Conservation (phyloP, 1,284 basidiomycete genomes). For the Thelephora terrestris region DNA sequence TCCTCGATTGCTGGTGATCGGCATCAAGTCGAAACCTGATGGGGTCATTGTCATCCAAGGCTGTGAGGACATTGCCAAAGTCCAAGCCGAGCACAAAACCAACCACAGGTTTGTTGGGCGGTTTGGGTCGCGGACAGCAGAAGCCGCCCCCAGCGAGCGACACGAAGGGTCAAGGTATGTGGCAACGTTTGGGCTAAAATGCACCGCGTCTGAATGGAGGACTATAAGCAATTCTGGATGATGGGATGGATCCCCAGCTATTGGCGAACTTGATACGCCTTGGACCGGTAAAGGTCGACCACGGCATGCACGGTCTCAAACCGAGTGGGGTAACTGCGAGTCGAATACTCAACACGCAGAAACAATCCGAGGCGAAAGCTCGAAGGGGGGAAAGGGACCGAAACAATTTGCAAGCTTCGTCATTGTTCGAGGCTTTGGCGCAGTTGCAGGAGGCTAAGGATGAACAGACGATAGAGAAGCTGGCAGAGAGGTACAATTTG, state of each 20-base stretch:
- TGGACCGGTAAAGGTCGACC: slow-evolving; percentile 67
- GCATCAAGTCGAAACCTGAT: slow-evolving; percentile 27
- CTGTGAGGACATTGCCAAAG: slow-evolving; percentile 52
- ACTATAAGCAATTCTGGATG: slow-evolving; percentile 50
- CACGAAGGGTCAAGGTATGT: slow-evolving; percentile 39
- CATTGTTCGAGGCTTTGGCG: slow-evolving; percentile 55
- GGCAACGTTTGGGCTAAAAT: background rate
- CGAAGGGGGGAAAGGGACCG: slow-evolving; percentile 26
- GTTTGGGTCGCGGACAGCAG: background rate
- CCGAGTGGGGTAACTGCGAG: slow-evolving; percentile 19
- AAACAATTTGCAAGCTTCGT: slow-evolving; percentile 47
- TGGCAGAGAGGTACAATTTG: slow-evolving; percentile 50
- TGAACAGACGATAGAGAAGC: slow-evolving; percentile 32
- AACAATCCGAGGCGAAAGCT: slow-evolving; percentile 46
- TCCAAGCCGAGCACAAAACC: slow-evolving; percentile 18
- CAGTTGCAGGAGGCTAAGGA: slow-evolving; percentile 45
- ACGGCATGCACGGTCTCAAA: slow-evolving; percentile 34
- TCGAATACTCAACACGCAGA: slow-evolving; percentile 40
- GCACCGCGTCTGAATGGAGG: background rate
- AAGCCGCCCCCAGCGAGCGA: slow-evolving; percentile 35
- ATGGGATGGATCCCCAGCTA: slow-evolving; percentile 70
- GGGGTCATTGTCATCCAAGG: slow-evolving; percentile 65
- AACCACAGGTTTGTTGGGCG: background rate
- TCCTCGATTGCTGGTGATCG: background rate
- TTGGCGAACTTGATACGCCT: slow-evolving; percentile 59